These are phyloP conservation scores for Magnolia sinica DNA, from an alignment of 164 flowering plant genomes.

Conservation along the genomic window DNA sequence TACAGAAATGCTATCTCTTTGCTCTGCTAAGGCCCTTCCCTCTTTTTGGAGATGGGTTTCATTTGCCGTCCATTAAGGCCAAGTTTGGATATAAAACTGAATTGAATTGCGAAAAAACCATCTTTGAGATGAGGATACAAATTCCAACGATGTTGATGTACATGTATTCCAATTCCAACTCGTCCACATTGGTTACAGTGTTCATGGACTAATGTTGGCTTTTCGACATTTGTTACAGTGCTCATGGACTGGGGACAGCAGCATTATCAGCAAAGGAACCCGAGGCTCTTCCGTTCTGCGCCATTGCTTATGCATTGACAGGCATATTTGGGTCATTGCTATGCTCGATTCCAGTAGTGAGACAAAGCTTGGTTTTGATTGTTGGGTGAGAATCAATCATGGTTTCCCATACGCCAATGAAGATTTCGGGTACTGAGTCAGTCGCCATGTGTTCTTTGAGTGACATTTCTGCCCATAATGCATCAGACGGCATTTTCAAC, in stretches of 20 bases:
- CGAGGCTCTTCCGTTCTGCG: constrained; percentile 97
- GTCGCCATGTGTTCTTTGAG: neutral
- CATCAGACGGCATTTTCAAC: neutral
- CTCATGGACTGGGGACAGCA: constrained; percentile 96
- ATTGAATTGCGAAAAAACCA: no score
- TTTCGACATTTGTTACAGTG: constrained; percentile 39
- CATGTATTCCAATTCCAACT: no score
- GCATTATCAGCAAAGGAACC: constrained; percentile 97
- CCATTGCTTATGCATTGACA: constrained; percentile 92
- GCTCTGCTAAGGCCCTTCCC: neutral
- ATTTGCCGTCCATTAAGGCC: no score
- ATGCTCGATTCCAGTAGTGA: constrained; percentile 77
- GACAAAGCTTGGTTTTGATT: constrained; percentile 81
- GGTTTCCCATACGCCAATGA: neutral
- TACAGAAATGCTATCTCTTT: neutral
- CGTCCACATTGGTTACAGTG: neutral
- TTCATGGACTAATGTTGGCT: constrained; percentile 1
- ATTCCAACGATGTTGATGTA: no score
- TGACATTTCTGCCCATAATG: neutral
- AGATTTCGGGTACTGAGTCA: neutral
- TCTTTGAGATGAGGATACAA: no score
- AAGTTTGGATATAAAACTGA: no score
- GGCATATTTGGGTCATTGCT: constrained; percentile 88
- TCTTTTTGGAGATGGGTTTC: neutral
- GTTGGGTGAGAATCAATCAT: constrained; percentile 44